phyloP scores from a whole-genome alignment of 2,329 filamentous ascomycete species.

The Podosphaera leucotricha region DNA sequence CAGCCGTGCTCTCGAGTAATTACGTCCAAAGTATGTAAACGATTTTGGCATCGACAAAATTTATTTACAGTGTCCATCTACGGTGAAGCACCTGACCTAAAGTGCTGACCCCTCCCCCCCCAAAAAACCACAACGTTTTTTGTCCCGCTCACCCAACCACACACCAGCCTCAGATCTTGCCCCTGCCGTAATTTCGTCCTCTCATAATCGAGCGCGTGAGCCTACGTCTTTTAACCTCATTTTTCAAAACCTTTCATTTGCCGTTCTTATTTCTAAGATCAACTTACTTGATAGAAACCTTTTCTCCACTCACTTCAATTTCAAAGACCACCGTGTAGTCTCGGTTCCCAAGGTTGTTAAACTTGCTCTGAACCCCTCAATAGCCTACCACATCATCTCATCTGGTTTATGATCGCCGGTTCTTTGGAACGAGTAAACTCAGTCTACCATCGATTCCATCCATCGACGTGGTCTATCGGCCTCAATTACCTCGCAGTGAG shows the following conservation, averaged over 20 bases:
- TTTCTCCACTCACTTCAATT: background rate
- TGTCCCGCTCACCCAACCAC: conserved; percentile 7
- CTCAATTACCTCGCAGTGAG: background rate
- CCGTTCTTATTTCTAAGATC: background rate
- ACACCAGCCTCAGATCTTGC: conserved; percentile 6
- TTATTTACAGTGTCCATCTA: background rate
- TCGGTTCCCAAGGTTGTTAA: background rate
- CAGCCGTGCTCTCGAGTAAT: background rate
- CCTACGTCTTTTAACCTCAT: conserved; percentile 11
- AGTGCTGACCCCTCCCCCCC: background rate
- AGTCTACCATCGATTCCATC: background rate
- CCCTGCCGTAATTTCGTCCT: conserved; percentile 12
- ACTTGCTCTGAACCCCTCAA: conserved; percentile 1
- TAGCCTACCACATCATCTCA: conserved; percentile 5
- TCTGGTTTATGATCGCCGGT: conserved; percentile 6
- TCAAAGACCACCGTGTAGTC: background rate
- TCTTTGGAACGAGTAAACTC: conserved; percentile 1
- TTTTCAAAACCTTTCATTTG: conserved; percentile 6
- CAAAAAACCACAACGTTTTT: conserved; percentile 1
- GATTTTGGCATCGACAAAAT: background rate
- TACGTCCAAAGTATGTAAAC: background rate
- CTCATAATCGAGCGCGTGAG: conserved; percentile 16
- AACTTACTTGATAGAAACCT: too few species aligned
- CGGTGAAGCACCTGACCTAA: background rate
- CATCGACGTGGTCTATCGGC: background rate